phyloP scores from a whole-genome alignment of 2,329 filamentous ascomycete species.

The Chaetomiaceae sp. region DNA sequence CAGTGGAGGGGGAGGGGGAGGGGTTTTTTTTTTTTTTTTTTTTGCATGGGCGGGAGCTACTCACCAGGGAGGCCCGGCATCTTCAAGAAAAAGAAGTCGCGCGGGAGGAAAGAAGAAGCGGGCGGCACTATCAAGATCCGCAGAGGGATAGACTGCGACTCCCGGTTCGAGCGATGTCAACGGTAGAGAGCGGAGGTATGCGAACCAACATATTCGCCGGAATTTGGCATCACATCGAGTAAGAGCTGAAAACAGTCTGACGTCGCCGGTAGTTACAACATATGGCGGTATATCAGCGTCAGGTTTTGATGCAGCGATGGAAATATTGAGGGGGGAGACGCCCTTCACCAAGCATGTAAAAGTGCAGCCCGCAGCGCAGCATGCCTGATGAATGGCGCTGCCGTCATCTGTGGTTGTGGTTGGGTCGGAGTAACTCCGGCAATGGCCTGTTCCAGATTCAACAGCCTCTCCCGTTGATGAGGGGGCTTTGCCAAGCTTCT shows the following conservation, averaged over 20 bases:
- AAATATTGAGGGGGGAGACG: too few relatives aligned
- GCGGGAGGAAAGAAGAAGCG: not conserved
- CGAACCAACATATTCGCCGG: slow-evolving; percentile 29
- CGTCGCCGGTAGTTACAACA: not conserved
- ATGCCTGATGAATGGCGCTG: not conserved
- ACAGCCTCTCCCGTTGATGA: too few relatives aligned
- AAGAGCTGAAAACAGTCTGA: not conserved
- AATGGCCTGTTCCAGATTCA: too few relatives aligned
- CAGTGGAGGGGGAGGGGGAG: not conserved
- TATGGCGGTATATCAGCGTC: not conserved
- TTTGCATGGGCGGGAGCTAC: slow-evolving; percentile 18
- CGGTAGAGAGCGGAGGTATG: slow-evolving; percentile 21
- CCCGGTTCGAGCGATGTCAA: slow-evolving; percentile 28
- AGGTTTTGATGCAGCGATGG: not conserved
- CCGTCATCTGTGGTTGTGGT: slow-evolving; percentile 11
- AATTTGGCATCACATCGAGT: slow-evolving; percentile 23
- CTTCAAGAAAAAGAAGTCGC: slow-evolving; percentile 15
- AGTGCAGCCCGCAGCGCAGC: not conserved
- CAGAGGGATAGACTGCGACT: slow-evolving; percentile 20
- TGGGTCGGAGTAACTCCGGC: slow-evolving; percentile 18
- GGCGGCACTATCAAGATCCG: slow-evolving; percentile 18
- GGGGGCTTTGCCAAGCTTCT: slow-evolving; percentile 7
- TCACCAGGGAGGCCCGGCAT: slow-evolving; percentile 35
- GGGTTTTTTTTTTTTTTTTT: not conserved
- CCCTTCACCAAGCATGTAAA: too few relatives aligned